Evolutionary conservation across 306 rosid genomes (phyloP), one percentile per base, ranked within the genome.

Genomic region (Gillenia trifoliata): DNA sequence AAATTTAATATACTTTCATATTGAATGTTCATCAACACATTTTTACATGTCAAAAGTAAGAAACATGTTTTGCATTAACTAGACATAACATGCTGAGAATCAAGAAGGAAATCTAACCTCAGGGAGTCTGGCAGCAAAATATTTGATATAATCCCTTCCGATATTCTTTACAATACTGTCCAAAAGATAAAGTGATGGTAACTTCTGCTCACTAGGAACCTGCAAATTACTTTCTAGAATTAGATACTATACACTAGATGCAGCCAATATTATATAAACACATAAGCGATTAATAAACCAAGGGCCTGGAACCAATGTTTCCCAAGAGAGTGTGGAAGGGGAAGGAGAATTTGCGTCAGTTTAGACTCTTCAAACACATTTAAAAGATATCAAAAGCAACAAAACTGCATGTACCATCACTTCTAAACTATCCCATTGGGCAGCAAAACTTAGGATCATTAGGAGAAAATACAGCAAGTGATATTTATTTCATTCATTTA

Each of bases 151-250:
- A 75, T 95, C 98, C 79, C 93, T 86, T 70, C 99, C 97, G 10
- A 93, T 91, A 81, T 93, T 93, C 96, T 93, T 93, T 64, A 93
- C 97, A 64, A 93, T 93, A 81, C 98, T 91, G 93, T 93, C 98
- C 74, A 93, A 74, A 76, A 93, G 96, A 86, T 93, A 93, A 64
- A 93, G 98, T 17, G 98, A 89, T 41, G 98, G 98, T 61, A 93
- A 88, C 87, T 93, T 93, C 83, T 89, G 97, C 26, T 93, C 98
- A 68, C 86, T 89, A 12, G 97, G 88, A 80, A 93, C 98, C 97
- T 93, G 98, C 76, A 90, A 82, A 80, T 61, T 69, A 73, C 80
- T 47, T 63, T 64, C 74, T 59, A 55, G 12, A 15, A 77, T 83
- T 72, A 75, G 81, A 71, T 16, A 22, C 20, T 0, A 33, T 26